A percentile compares a stretch with the other conserved stretches of the same genome.
Evolutionary conservation across 1,139 yeast species (phyloP).

Genomic region (Yamadazyma trypodendri): DNA sequence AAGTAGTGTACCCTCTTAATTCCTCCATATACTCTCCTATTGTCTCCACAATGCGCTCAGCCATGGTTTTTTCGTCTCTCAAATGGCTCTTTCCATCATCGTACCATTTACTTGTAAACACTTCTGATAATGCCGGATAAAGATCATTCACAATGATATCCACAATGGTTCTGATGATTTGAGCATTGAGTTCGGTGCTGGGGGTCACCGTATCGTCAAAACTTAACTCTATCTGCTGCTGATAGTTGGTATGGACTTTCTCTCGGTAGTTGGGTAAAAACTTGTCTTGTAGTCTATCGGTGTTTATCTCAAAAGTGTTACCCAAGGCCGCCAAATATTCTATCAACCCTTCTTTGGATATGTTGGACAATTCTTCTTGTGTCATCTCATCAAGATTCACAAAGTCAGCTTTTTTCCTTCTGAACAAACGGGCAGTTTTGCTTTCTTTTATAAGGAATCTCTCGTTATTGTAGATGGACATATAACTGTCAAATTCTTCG

Average conservation of each 20-base stretch:
- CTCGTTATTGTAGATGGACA: conserved; percentile 45
- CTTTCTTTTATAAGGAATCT: conserved; percentile 37
- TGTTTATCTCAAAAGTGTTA: conserved; percentile 79
- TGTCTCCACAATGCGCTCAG: conserved; percentile 64
- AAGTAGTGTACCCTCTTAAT: conserved; percentile 48
- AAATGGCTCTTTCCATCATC: conserved; percentile 35
- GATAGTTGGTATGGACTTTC: conserved; percentile 66
- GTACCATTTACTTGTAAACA: conserved; percentile 47
- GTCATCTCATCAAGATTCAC: conserved; percentile 43
- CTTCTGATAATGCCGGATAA: conserved; percentile 41
- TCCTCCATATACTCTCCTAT: conserved; percentile 74
- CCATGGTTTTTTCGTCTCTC: conserved; percentile 41
- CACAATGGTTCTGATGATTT: conserved; percentile 61
- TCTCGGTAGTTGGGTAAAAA: conserved; percentile 64
- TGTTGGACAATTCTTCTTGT: conserved; percentile 46
- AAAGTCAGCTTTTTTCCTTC: conserved; percentile 23
- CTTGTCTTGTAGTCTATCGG: conserved; percentile 78
- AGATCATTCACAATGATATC: conserved; percentile 71
- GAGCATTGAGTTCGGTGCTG: conserved; percentile 72
- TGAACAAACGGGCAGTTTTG: conserved; percentile 47
- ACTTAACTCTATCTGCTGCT: conserved; percentile 51
- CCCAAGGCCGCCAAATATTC: conserved; percentile 85
- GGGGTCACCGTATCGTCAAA: conserved; percentile 71
- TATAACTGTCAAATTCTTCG: conserved; percentile 52
- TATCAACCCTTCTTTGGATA: conserved; percentile 72